Evolutionary conservation across 2,329 filamentous ascomycete genomes (phyloP), one percentile per base, ranked within the genome.

Genomic region (Paecilomyces dactylethromorphus): DNA sequence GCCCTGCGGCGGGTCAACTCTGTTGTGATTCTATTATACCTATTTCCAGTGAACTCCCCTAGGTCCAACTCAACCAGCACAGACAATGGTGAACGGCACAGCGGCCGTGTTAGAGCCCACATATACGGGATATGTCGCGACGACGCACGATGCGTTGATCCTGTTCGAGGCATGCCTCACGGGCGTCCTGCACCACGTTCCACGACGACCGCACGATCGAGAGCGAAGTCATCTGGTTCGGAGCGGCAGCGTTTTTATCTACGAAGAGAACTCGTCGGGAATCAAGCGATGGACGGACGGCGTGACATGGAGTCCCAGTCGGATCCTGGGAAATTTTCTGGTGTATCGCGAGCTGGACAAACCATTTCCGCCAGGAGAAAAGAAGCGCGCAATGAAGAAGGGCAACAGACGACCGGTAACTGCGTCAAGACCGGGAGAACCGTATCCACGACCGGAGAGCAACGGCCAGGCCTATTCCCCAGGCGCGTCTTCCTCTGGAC

Each of bases 231-330:
- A 85, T 21, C 83, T 96, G 56, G 94, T 96, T 69, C 84, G 84
- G 64, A 95, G 91, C 65, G 92, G 92, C 35, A 88, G 89, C 64
- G 84, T 96, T 53, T 94, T 96, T 75, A 90, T 96, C 64, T 97
- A 96, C 73, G 91, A 96, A 69, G 91, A 96, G 72, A 88, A 91
- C 61, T 87, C 90, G 0, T 95, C 92, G 0, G 91, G 91, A 4
- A 96, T 96, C 76, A 95, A 95, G 77, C 83, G 92, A 58, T 97
- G 92, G 92, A 96, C 92, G 0, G 92, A 97, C 66, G 92, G 92
- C 13, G 85, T 93, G 11, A 87, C 88, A 6, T 97, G 92, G 92
- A 95, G 90, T 65, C 92, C 92, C 0, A 95, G 88, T 73, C 87
- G 89, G 15, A 93, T 95, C 54, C 80, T 93, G 54, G 88, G 88